Conservation (phyloP, 495 filamentous ascomycete genomes). For the Baudoinia panamericana region DNA sequence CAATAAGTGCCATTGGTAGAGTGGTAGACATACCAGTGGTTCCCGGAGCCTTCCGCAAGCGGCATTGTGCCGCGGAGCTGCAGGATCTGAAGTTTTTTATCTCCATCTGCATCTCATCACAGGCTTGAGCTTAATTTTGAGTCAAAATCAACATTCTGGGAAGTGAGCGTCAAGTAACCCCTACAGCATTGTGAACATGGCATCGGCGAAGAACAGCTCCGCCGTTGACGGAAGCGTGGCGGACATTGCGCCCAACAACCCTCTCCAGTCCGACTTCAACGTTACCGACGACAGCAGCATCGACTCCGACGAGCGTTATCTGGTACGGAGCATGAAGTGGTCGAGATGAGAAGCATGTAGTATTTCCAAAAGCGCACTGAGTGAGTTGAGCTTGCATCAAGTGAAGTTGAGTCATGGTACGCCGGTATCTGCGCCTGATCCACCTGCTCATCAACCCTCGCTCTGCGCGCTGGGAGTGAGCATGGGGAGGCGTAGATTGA, state of each 20-base stretch:
- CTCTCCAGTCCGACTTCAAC: constrained; percentile 24
- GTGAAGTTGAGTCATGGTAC: constrained; percentile 22
- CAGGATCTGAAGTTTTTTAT: no score
- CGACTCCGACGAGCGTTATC: constrained; percentile 23
- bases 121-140: no score
- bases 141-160: no score
- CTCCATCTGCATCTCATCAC: no score
- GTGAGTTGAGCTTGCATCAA: constrained; percentile 17
- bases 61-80: no score
- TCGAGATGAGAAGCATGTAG: background rate
- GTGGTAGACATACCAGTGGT: no score
- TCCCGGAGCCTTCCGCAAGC: no score
- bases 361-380: constrained; percentile 15
- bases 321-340: constrained; percentile 20
- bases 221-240: no score
- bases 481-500: constrained; percentile 19
- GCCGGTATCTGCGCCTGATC: constrained; percentile 21
- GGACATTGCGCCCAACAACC: constrained; percentile 19
- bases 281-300: constrained; percentile 17
- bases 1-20: no score
- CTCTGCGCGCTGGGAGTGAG: constrained; percentile 7
- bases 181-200: no score
- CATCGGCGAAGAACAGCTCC: no score
- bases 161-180: no score
- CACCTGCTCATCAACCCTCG: constrained; percentile 12